Percentiles rank a stretch among this genome's conserved stretches.
Evolutionary conservation across 2,329 filamentous ascomycete species (phyloP).

Genomic region (Proliferodiscus dingleyae): DNA sequence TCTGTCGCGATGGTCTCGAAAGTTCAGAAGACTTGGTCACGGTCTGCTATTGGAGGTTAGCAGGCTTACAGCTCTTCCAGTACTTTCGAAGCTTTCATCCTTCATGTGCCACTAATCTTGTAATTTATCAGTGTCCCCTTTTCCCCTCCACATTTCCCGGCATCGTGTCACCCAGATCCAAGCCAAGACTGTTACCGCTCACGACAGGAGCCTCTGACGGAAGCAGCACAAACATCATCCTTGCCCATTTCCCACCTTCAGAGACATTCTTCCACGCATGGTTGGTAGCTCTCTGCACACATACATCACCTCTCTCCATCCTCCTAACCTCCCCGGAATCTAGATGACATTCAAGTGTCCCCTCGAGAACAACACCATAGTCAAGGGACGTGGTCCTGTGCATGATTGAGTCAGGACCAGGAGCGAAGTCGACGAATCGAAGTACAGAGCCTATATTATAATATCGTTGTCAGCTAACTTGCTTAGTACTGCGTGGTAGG

Average conservation of each 20-base stretch:
- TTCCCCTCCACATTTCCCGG: not conserved
- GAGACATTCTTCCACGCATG: conserved; percentile 37
- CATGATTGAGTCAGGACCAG: conserved; percentile 32
- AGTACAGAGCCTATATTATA: conserved; percentile 14
- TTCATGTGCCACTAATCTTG: too few species aligned
- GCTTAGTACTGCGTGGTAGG: too few species aligned
- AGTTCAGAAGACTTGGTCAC: too few species aligned
- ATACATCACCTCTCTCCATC: conserved; percentile 36
- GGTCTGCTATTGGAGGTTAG: too few species aligned
- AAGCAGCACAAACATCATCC: conserved; percentile 26
- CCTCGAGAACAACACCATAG: conserved; percentile 37
- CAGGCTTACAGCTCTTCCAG: too few species aligned
- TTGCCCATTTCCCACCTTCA: conserved; percentile 17
- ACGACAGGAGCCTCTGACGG: not conserved
- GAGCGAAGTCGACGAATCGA: conserved; percentile 23
- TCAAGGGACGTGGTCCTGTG: conserved; percentile 40
- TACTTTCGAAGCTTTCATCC: too few species aligned
- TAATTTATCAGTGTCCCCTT: too few species aligned
- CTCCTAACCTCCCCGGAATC: conserved; percentile 38
- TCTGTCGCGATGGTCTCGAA: too few species aligned
- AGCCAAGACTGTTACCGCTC: conserved; percentile 3
- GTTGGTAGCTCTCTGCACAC: conserved; percentile 41
- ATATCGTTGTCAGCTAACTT: too few species aligned
- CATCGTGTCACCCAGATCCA: not conserved
- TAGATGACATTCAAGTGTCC: conserved; percentile 36